Evolutionary conservation across 2,329 filamentous ascomycete genomes (phyloP), one percentile per base, ranked within the genome.

Genomic region (Epichloe glyceriae): DNA sequence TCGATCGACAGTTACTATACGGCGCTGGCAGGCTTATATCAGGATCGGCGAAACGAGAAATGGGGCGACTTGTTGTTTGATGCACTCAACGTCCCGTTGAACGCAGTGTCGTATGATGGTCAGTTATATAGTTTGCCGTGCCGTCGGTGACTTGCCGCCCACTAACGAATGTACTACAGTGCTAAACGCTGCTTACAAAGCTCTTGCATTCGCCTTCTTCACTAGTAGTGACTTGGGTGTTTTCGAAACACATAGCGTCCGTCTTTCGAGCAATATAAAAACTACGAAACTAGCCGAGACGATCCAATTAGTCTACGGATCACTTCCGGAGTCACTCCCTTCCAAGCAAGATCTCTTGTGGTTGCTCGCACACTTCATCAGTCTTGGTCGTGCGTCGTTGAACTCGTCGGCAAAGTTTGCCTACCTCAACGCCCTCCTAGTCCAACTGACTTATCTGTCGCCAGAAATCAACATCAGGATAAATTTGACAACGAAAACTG

Each of bases 291-390:
- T 81, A 2, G 71, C 72, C 0, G 58, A 61, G 12, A 66, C 67
- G 20, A 70, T 80, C 10, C 58, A 69, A 15, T 55, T 63, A 12
- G 60, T 61, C 2, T 69, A 71, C 45, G 56, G 61, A 2, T 58
- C 60, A 2, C 53, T 59, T 2, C 52, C 61, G 5, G 52, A 60
- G 11, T 46, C 52, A 1, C 53, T 58, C 2, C 56, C 59, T 12
- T 61, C 66, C 1, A 67, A 67, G 38, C 66, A 73, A 40, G 65
- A 68, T 10, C 73, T 80, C 38, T 64, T 88, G 39, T 83, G 82
- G 73, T 72, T 86, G 30, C 67, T 88, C 30, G 76, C 85, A 14
- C 80, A 86, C 58, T 83, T 84, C 55, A 75, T 86, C 53, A 74
- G 77, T 48, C 64, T 85, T 12, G 73, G 75, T 48, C 69, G 70